A percentile compares a stretch with the other conserved stretches of the same genome.
Conservation (phyloP, 2,329 filamentous ascomycete genomes). For the Annulohypoxylon truncatum region DNA sequence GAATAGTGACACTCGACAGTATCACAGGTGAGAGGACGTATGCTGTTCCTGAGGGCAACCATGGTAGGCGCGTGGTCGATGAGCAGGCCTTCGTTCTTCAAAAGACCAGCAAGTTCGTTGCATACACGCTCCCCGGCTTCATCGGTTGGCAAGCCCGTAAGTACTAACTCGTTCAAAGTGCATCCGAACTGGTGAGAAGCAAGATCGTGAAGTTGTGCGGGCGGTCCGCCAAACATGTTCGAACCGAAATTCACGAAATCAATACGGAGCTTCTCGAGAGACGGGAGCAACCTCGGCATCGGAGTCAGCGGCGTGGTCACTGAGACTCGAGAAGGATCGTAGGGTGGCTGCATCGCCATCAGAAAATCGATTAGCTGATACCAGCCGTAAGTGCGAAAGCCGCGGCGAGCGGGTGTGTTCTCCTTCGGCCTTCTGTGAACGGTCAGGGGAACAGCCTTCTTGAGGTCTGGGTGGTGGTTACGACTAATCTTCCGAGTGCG, state of each 20-base stretch:
- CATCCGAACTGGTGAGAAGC: conserved; percentile 65
- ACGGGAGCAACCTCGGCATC: conserved; percentile 60
- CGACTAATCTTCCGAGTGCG: conserved; percentile 55
- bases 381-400: conserved; percentile 67
- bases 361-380: conserved; percentile 65
- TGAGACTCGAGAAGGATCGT: conserved; percentile 54
- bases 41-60: conserved; percentile 54
- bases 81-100: conserved; percentile 65
- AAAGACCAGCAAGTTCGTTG: conserved; percentile 62
- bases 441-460: conserved; percentile 56
- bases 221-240: conserved; percentile 58
- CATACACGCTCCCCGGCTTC: conserved; percentile 60
- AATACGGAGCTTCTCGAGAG: conserved; percentile 60
- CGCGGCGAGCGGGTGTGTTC: conserved; percentile 59
- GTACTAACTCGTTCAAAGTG: conserved; percentile 63
- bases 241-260: conserved; percentile 67
- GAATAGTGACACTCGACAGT: conserved; percentile 50
- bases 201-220: conserved; percentile 62
- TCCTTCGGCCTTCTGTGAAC: conserved; percentile 59
- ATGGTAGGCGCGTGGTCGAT: conserved; percentile 60
- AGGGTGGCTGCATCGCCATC: conserved; percentile 62
- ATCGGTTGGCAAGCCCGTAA: conserved; percentile 64
- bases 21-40: conserved; percentile 56
- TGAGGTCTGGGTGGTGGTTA: conserved; percentile 58
- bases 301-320: conserved; percentile 11